Base-by-base conservation (phyloP, 2,329 filamentous ascomycete genomes). In the Tolypocladium nubicola region DNA sequence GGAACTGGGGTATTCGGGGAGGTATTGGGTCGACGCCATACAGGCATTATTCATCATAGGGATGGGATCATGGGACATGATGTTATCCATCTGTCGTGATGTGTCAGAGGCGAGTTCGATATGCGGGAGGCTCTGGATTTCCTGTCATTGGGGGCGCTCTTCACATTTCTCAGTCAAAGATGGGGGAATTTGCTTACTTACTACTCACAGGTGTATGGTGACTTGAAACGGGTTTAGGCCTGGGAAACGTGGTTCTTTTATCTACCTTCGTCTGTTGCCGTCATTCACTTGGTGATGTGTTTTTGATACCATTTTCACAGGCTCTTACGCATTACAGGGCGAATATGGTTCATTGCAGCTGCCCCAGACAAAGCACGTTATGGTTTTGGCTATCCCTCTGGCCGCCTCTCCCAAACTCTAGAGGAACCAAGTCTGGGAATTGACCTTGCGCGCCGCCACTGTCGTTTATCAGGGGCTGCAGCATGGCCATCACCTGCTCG, bases 401-500 rank as follows among this genome's bases (percentile, higher is more conserved):
- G 5, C 39, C 41, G 33, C 26, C 14, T 26, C 43, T 58, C 7
- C 58, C 62, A 62, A 68, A 68, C 16, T 56, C 56, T 8, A 69
- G 43, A 5, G 62, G 62, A 16, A 53, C 40, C 49, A 68, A 52
- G 5, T 56, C 43, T 9, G 65, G 56, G 45, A 59, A 63, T 2
- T 52, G 26, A 7, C 33, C 52, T 2, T 49, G 33, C 1, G 38
- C 47, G 13, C 56, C 58, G 13, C 30, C 37, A 10, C n/a, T 45
- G 4, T 54, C 30, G 4, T 35, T 53, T 4, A 66, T 58, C 30
- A 69, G 56, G 3, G 61, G 61, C 30, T 60, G 52, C n/a, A 73
- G 49, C 61, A 71, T 30, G 9, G 30, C 57, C 56, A 61, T 62
- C 1, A 71, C 57, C 56, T 68, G 62, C 23, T 54, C 58, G 1